Evolutionary conservation across 2,329 filamentous ascomycete species (phyloP), one percentile per base, ranked within the genome.

Genomic region (Monosporascus sp.): DNA sequence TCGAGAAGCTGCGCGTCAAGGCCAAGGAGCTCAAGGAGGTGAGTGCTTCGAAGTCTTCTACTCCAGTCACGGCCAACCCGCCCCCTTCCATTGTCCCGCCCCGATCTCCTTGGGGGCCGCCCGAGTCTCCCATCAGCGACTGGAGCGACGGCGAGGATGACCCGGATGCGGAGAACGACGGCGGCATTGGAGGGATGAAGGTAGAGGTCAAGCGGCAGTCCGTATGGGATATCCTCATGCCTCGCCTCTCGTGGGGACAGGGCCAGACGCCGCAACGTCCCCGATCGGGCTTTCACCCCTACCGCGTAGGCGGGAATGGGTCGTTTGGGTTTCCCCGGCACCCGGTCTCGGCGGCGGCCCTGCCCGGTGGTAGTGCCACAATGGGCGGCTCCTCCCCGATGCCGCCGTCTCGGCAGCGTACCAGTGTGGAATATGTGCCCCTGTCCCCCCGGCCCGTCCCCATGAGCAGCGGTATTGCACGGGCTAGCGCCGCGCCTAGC

Each of bases 11-110:
- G 47, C 77, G 79, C 47, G 69, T 73, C 49, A 76, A 77, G 48
- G 74, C 83, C 58, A 77, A 77, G 66, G 75, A 81, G 66, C 72
- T 81, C 63, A 80, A 80, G 58, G 78, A 84, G 77, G 82, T 85
- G 69, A 79, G 80, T 73, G 41, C 55, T 56, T 50, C 58, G 52
- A 53, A 44, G 49, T 45, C 22, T 31, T 53, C 55, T 50, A 48
- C 49, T n/a, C 7, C 25, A 24, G 43, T 31, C 43, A 3, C 25
- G 47, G n/a, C 35, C 36, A 44, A 22, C 15, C 15, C 46, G 27
- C 15, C 25, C 49, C 39, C 43, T 50, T 41, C 46, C 25, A 48
- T 47, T 20, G 38, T 36, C 37, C 18, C 2, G 27, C 38, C 17
- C 18, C 17, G 38, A 18, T 35, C 48, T 27, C 48, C 45, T 31